Conservation (phyloP, 1,284 basidiomycete genomes). For the Ustilago sp. region DNA sequence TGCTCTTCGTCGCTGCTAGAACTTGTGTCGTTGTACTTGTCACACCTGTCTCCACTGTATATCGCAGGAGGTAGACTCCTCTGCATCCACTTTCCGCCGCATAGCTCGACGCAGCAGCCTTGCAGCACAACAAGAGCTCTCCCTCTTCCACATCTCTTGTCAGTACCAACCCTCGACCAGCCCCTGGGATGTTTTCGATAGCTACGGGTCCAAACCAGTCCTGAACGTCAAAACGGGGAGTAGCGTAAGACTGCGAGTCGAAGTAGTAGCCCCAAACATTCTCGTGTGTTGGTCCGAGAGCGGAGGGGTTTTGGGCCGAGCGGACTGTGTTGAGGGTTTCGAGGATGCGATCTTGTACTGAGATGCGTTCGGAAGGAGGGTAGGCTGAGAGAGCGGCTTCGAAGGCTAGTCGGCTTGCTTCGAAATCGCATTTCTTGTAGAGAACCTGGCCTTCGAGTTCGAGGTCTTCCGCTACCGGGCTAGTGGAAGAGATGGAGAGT, state of each 20-base stretch:
- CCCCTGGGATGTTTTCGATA: conserved; percentile 59
- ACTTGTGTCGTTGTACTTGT: conserved; percentile 68
- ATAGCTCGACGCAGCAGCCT: conserved; percentile 60
- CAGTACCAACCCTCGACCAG: conserved; percentile 64
- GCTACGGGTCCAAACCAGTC: conserved; percentile 61
- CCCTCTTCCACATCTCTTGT: conserved; percentile 60
- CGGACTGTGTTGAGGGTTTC: conserved; percentile 39
- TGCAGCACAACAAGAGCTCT: conserved; percentile 62
- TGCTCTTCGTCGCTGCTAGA: conserved; percentile 62
- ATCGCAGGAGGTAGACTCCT: conserved; percentile 55
- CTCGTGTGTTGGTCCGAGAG: conserved; percentile 46
- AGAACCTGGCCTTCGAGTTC: conserved; percentile 49
- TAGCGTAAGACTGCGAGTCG: conserved; percentile 49
- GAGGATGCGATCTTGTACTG: conserved; percentile 36
- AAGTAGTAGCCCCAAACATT: conserved; percentile 56
- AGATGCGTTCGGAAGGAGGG: conserved; percentile 14
- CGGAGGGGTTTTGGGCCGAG: conserved; percentile 31
- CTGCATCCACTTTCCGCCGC: conserved; percentile 51
- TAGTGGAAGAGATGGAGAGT: conserved; percentile 9
- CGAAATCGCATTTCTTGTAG: conserved; percentile 38
- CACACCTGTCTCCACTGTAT: conserved; percentile 58
- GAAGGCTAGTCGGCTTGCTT: conserved; percentile 21
- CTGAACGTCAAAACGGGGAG: conserved; percentile 54
- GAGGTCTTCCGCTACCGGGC: conserved; percentile 27
- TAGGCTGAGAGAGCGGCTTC: conserved; percentile 40